phyloP scores from a whole-genome alignment of 495 filamentous ascomycete species.

The Neurospora sp. region DNA sequence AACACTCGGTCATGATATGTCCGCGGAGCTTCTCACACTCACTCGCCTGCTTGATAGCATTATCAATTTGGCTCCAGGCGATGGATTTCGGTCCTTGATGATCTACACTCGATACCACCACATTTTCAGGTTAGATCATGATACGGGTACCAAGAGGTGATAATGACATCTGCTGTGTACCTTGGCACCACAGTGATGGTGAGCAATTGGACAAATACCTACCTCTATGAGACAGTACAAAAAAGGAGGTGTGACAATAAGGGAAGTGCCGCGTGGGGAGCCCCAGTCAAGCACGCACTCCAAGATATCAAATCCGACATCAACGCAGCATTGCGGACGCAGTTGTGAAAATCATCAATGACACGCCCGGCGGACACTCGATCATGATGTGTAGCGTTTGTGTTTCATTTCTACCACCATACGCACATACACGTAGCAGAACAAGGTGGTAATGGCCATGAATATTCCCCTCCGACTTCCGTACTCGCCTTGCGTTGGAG shows the following conservation, averaged over 20 bases:
- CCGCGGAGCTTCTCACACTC: background rate
- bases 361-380: background rate
- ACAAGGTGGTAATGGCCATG: background rate
- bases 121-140: background rate
- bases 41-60: background rate
- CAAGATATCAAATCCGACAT: background rate
- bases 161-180: background rate
- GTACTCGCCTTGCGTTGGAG: background rate
- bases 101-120: background rate
- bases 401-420: background rate
- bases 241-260: background rate
- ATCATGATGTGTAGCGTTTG: background rate
- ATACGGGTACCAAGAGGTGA: background rate
- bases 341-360: background rate
- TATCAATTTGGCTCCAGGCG: background rate
- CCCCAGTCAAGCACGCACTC: background rate
- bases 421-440: background rate
- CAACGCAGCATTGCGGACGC: background rate
- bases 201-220: background rate
- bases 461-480: background rate
- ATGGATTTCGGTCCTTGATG: background rate
- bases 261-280: background rate
- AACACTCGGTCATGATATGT: no score
- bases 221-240: background rate
- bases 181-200: background rate